Evolutionary conservation across 192 early-diverging fungal genomes (phyloP).

Genomic region (Backusella circina): DNA sequence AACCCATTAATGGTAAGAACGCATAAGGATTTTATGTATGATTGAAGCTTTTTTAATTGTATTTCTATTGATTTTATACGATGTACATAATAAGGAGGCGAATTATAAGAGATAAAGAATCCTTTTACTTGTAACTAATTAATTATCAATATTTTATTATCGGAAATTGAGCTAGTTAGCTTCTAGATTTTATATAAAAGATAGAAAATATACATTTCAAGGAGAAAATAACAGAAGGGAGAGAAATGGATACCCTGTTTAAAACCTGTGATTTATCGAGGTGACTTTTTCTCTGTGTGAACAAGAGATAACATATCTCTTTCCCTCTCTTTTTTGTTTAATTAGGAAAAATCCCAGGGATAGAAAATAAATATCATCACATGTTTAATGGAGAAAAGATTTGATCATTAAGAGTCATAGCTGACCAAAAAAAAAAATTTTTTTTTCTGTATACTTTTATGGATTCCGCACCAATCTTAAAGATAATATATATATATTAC

Average conservation of each 20-base stretch:
- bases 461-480: no score
- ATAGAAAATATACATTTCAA: background rate
- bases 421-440: background rate
- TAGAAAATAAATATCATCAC: background rate
- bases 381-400: background rate
- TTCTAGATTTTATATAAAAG: constrained; percentile 1
- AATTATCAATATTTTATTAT: background rate
- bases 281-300: background rate
- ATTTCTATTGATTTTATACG: background rate
- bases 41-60: background rate
- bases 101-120: background rate
- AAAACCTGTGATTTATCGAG: background rate
- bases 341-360: background rate
- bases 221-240: background rate
- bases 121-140: background rate
- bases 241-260: background rate
- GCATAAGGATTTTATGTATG: background rate
- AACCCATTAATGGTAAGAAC: background rate
- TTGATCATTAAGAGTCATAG: background rate
- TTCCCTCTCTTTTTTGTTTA: background rate
- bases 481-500: background rate
- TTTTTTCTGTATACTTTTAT: background rate
- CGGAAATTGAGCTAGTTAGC: background rate
- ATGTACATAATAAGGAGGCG: background rate
- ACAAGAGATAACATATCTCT: background rate